Evolutionary conservation across 257 asterid species (phyloP).

Genomic region (Rhazya stricta): DNA sequence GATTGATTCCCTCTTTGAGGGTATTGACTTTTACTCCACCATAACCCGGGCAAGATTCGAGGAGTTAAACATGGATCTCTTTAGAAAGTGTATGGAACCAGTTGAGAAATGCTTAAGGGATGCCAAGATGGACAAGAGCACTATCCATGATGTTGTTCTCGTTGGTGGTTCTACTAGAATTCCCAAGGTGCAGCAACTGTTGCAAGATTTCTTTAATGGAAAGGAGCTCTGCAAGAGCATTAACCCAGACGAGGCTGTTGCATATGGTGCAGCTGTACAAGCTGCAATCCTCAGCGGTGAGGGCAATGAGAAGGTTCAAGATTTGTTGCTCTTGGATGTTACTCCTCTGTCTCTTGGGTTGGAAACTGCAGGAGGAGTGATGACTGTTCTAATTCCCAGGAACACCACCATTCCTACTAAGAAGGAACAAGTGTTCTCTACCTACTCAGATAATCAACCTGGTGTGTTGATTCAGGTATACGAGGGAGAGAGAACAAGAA

Average conservation of each 20-base stretch:
- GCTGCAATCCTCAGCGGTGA: conserved; percentile 41
- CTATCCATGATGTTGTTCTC: conserved; percentile 57
- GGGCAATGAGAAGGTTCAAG: conserved; percentile 34
- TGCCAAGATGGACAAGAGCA: conserved; percentile 89
- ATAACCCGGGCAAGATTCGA: conserved; percentile 76
- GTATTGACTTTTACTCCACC: conserved; percentile 74
- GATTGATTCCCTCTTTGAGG: conserved; percentile 67
- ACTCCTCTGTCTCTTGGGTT: conserved; percentile 35
- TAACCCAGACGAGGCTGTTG: conserved; percentile 37
- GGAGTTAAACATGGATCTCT: conserved; percentile 75
- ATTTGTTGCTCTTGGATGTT: conserved; percentile 30
- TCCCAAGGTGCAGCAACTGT: conserved; percentile 33
- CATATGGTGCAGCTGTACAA: conserved; percentile 37
- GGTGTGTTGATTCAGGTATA: conserved; percentile 35
- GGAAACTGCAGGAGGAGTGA: conserved; percentile 35
- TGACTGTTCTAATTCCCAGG: conserved; percentile 31
- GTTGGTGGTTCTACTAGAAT: conserved; percentile 36
- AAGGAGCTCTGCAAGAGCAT: conserved; percentile 45
- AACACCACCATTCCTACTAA: conserved; percentile 35
- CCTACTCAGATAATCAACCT: conserved; percentile 43
- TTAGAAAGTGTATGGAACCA: conserved; percentile 81
- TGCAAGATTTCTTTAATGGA: conserved; percentile 33
- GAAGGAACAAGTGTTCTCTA: conserved; percentile 40
- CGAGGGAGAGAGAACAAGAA: conserved; percentile 35
- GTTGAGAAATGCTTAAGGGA: conserved; percentile 89